Evolutionary conservation across 495 filamentous ascomycete species (phyloP), one percentile per base, ranked within the genome.

Genomic region (Paragyromitra xinjiangensis): DNA sequence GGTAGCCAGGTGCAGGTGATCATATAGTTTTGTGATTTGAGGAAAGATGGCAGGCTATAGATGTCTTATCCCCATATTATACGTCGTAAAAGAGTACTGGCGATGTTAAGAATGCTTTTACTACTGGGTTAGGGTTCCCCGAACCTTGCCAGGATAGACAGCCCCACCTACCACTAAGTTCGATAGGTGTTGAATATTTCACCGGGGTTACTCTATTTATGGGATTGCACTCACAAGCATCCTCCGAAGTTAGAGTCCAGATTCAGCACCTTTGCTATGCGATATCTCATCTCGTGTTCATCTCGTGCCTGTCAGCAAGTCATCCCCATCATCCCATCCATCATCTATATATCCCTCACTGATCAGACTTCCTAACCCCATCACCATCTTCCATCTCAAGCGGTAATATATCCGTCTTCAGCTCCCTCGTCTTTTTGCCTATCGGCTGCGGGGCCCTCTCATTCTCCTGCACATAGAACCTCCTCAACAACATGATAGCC

Each of bases 401-500:
- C 6, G 86, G 85, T 64, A 83, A 40, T 56, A 87, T 86, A 55
- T 87, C 87, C 2, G 84, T 86, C 83, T 88, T 88, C 64, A 88
- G 72, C 79, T 87, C 85, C 34, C 87, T 78, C 19, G 78, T 85
- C 83, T 85, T 86, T 82, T 88, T 88, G 50, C 45, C 81, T 1
- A 77, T 72, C 7, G 81, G 81, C 42, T 61, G 45, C 2, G 81
- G 81, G 1, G 81, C 81, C 86, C 93, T 91, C 61, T 90, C 91
- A 83, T 99, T 99, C 83, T 98, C 93, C 85, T 98, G 96, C 16
- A 98, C 91, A 82, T 99, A 99, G 83, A 99, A 99, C 69, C 93
- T 90, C 69, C 96, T 88, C 73, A 98, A 86, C 73, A 98, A 81
- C 84, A 94, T 94, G 77, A 99, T 94, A 0, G 94, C 94, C 80